Evolutionary conservation across 176 grass and related monocot species (phyloP), one percentile per base, ranked within the genome.

Genomic region (Chloris gayana): DNA sequence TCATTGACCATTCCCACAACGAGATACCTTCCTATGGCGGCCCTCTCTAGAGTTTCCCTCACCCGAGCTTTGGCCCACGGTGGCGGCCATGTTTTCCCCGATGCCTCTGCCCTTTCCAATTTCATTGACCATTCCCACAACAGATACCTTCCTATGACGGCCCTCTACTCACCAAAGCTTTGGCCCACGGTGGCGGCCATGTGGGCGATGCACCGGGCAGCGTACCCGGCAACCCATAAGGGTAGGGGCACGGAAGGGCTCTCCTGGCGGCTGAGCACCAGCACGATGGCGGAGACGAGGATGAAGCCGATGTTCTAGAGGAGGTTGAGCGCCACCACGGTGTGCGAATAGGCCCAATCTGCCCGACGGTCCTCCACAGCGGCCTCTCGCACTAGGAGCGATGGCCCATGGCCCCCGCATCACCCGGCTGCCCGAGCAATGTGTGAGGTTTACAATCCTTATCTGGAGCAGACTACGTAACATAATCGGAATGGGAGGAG

Each of bases 261-360:
- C 83, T 97, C 88, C 34, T 64, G 22, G 19, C 11, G 60, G 50
- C 89, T 82, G 51, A 88, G 69, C 29, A 75, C 71, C 58, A 97
- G 85, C 72, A 97, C 73, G 10, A 60, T 54, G 26, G 63, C 47
- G 15, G 93, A 77, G 42, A 83, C 80, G 69, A 77, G 41, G 29
- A 88, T 61, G 78, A 93, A 97, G 39, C 77, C 80, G 56, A 92
- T 74, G 76, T 97, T 97, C 90, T 83, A 93, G 24, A 76, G 47
- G 51, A 90, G 69, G 59, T 97, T 90, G n/a, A 97, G 79, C n/a
- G 79, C 69, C 34, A 97, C 88, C 18, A 92, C 83, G 4, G 84
- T 87, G 69, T 82, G 82, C 59, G 84, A 85, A 64, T 93, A 89
- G 59, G 91, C 91, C 91, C 91, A 93, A 47, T 89, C 87, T 13